A percentile compares a stretch with the other conserved stretches of the same genome.
These are phyloP conservation scores for Pythium rhizo-oryzae DNA, from an alignment of 352 stramenopile genomes.

Conservation along the genomic window DNA sequence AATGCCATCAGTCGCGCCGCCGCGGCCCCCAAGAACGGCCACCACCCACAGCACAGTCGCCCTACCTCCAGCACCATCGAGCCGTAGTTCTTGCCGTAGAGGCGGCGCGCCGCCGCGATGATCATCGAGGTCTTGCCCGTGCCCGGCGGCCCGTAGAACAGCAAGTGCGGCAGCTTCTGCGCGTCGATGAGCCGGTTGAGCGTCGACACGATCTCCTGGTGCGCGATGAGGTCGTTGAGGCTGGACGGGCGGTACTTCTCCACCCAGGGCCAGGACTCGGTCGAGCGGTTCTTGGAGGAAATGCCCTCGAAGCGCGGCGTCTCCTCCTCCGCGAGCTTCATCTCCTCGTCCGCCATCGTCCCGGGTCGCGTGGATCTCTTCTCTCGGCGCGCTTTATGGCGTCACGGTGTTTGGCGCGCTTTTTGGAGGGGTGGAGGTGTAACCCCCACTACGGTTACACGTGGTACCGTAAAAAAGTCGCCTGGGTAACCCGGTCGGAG, in stretches of 20 bases:
- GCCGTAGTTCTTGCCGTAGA: slow-evolving; percentile 95
- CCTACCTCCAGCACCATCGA: slow-evolving; percentile 93
- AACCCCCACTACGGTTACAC: too few relatives aligned
- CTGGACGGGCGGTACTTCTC: slow-evolving; percentile 97
- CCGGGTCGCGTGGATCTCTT: too few relatives aligned
- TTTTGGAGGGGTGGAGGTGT: not conserved
- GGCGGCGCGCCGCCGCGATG: slow-evolving; percentile 93
- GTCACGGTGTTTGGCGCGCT: slow-evolving; percentile 28
- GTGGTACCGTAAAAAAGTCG: too few relatives aligned
- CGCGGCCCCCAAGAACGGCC: too few relatives aligned
- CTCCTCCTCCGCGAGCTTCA: slow-evolving; percentile 63
- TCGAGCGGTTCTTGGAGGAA: slow-evolving; percentile 78
- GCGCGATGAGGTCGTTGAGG: slow-evolving; percentile 95
- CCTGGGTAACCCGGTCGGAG: not conserved
- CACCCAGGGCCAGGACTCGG: slow-evolving; percentile 95
- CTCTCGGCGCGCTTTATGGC: too few relatives aligned
- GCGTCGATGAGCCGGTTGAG: slow-evolving; percentile 96
- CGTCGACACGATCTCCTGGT: slow-evolving; percentile 97
- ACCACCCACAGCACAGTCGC: too few relatives aligned
- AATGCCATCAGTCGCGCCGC: not conserved
- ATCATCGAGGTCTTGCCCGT: slow-evolving; percentile 99
- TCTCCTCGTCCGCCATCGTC: slow-evolving; percentile 61
- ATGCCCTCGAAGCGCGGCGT: slow-evolving; percentile 78
- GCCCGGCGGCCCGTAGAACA: slow-evolving; percentile 97
- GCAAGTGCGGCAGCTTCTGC: slow-evolving; percentile 96